Conservation (phyloP, 2,329 filamentous ascomycete species). For the Cordyceps farinosa region DNA sequence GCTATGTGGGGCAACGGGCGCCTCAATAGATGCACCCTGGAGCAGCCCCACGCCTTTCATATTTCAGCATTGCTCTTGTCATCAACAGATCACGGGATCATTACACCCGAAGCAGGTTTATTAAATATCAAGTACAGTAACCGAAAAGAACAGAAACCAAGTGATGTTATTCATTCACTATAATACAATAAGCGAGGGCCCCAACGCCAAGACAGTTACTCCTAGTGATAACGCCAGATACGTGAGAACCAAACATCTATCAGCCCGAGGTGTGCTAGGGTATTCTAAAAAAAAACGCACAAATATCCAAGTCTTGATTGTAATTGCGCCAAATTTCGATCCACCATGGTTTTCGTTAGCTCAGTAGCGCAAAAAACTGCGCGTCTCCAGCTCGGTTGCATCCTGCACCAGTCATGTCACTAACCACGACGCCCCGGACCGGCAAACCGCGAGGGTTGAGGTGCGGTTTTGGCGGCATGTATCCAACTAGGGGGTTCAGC, state of each 20-base stretch:
- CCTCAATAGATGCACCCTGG: not conserved
- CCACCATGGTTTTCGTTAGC: not conserved
- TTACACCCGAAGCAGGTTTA: not conserved
- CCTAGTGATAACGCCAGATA: not conserved
- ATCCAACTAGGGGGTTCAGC: not conserved
- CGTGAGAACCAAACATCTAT: not conserved
- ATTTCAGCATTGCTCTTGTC: not conserved
- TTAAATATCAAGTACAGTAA: not conserved
- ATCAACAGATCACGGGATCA: not conserved
- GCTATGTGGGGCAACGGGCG: constrained; percentile 10
- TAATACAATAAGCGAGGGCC: not conserved
- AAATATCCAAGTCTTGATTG: not conserved
- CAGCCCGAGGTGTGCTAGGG: not conserved
- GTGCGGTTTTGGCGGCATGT: not conserved
- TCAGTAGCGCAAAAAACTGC: not conserved
- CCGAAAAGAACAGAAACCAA: not conserved
- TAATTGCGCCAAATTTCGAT: not conserved
- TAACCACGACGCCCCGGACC: not conserved
- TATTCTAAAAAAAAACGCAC: not conserved
- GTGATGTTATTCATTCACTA: not conserved
- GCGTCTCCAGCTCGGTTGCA: not conserved
- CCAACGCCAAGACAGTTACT: not conserved
- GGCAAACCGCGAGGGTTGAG: not conserved
- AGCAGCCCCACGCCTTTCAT: not conserved
- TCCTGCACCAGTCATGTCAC: not conserved